Percentiles rank a stretch among this genome's conserved stretches.
Evolutionary conservation across 371 early-diverging fungal genomes (phyloP).

Genomic region (Syncephalastrum sp.): DNA sequence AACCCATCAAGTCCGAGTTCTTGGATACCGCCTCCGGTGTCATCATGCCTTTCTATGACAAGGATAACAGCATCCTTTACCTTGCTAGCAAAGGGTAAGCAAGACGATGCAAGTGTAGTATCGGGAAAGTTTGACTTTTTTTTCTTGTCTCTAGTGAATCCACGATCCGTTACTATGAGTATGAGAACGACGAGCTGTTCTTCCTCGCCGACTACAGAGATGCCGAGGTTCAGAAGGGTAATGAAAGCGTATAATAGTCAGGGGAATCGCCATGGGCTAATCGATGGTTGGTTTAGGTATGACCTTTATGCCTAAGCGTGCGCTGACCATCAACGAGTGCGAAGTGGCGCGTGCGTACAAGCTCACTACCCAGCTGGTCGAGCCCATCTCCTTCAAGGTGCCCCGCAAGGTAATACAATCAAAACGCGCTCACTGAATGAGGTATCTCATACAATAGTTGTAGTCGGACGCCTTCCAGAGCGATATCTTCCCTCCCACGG

Average conservation of each 20-base stretch:
- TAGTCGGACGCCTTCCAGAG: conserved; percentile 96
- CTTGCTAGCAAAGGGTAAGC: conserved; percentile 90
- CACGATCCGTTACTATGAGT: conserved; percentile 97
- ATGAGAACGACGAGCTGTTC: conserved; percentile 81
- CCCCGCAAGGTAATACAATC: conserved; percentile 83
- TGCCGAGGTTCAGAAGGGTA: conserved; percentile 87
- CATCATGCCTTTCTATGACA: conserved; percentile 95
- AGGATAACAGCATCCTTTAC: conserved; percentile 86
- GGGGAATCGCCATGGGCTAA: neutral
- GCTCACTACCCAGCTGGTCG: conserved; percentile 81
- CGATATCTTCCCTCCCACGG: conserved; percentile 91
- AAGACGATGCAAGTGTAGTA: neutral
- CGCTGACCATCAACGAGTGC: conserved; percentile 78
- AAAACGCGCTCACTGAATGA: neutral
- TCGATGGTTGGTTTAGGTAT: conserved; percentile 46
- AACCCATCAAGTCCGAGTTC: conserved; percentile 76
- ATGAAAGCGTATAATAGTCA: neutral
- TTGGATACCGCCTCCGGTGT: conserved; percentile 95
- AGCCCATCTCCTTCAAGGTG: conserved; percentile 95
- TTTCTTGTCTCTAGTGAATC: conserved; percentile 77
- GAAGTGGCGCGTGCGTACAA: conserved; percentile 95
- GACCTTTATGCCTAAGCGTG: conserved; percentile 93
- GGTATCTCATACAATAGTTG: neutral
- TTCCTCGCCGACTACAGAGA: conserved; percentile 86
- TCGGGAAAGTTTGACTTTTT: conserved; percentile 1